phyloP scores from a whole-genome alignment of 305 asterid genomes.

The Fraxinus greggii region DNA sequence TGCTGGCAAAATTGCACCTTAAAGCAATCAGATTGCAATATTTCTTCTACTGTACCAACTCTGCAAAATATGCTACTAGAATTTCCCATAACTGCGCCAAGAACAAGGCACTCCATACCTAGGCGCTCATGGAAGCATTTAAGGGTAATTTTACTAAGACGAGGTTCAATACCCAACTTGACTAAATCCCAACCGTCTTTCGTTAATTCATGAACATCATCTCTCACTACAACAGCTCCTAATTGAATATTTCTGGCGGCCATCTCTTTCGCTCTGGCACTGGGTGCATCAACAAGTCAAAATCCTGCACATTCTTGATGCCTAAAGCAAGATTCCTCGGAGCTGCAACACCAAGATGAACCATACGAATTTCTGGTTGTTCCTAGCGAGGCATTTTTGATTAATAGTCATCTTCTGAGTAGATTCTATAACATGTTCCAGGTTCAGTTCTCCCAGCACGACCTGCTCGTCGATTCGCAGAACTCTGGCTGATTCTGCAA shows the following conservation, averaged over 20 bases:
- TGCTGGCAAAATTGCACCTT: conserved; percentile 89
- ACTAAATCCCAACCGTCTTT: conserved; percentile 64
- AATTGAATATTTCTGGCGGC: conserved; percentile 66
- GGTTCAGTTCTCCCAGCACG: conserved; percentile 95
- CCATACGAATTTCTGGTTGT: conserved; percentile 88
- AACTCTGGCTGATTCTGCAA: conserved; percentile 73
- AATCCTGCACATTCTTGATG: conserved; percentile 56
- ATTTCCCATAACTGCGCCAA: conserved; percentile 88
- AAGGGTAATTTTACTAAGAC: conserved; percentile 78
- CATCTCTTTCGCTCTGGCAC: conserved; percentile 60
- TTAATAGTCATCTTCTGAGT: conserved; percentile 57
- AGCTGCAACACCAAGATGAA: conserved; percentile 88
- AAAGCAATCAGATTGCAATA: conserved; percentile 67
- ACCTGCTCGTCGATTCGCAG: conserved; percentile 93
- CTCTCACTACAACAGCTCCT: conserved; percentile 54
- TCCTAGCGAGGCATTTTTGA: conserved; percentile 65
- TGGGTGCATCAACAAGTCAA: conserved; percentile 85
- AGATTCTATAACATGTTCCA: conserved; percentile 77
- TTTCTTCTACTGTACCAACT: conserved; percentile 64
- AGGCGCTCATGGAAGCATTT: conserved; percentile 51
- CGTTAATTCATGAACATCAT: conserved; percentile 48
- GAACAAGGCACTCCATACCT: conserved; percentile 80
- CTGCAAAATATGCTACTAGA: conserved; percentile 85
- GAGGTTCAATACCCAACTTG: conserved; percentile 89
- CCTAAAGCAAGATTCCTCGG: conserved; percentile 85